These are phyloP conservation scores for Cryphonectria naterciae DNA, from an alignment of 2,329 filamentous ascomycete species.

Conservation along the genomic window DNA sequence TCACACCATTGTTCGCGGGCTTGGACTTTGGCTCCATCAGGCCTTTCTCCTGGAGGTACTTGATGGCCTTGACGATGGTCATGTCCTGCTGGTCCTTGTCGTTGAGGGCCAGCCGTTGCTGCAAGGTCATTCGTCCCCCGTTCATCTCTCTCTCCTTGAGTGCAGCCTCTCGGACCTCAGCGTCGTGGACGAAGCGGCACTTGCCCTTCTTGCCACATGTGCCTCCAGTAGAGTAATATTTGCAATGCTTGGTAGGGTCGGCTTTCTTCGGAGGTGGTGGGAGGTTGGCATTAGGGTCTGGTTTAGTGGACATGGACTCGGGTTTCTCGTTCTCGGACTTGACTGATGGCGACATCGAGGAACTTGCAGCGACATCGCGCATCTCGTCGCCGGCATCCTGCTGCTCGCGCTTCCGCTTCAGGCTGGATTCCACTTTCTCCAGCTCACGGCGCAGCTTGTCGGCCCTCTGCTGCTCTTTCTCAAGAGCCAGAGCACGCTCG, in stretches of 20 bases:
- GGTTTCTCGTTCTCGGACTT: constrained; percentile 63
- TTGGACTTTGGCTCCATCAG: constrained; percentile 47
- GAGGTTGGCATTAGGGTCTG: constrained; percentile 38
- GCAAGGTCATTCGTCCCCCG: constrained; percentile 67
- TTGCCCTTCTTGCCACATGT: constrained; percentile 75
- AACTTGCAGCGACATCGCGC: constrained; percentile 51
- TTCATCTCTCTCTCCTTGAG: constrained; percentile 67
- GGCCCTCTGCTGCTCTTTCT: constrained; percentile 58
- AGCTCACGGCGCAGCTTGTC: constrained; percentile 67
- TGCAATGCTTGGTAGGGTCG: constrained; percentile 68
- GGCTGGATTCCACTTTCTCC: constrained; percentile 71
- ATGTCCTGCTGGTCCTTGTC: constrained; percentile 71
- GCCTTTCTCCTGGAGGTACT: constrained; percentile 66
- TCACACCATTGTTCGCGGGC: constrained; percentile 27
- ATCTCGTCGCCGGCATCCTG: constrained; percentile 70
- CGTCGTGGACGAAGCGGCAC: constrained; percentile 73
- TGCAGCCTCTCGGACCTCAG: constrained; percentile 64
- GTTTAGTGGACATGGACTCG: constrained; percentile 59
- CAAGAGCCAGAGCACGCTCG: constrained; percentile 48
- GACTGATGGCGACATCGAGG: constrained; percentile 42
- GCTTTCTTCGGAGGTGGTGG: constrained; percentile 59
- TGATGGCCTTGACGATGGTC: constrained; percentile 67
- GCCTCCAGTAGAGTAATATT: constrained; percentile 71
- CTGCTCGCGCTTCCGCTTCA: constrained; percentile 70
- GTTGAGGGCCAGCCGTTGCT: constrained; percentile 68